Conservation (phyloP, 164 flowering plant species). For the Annona squamosa region DNA sequence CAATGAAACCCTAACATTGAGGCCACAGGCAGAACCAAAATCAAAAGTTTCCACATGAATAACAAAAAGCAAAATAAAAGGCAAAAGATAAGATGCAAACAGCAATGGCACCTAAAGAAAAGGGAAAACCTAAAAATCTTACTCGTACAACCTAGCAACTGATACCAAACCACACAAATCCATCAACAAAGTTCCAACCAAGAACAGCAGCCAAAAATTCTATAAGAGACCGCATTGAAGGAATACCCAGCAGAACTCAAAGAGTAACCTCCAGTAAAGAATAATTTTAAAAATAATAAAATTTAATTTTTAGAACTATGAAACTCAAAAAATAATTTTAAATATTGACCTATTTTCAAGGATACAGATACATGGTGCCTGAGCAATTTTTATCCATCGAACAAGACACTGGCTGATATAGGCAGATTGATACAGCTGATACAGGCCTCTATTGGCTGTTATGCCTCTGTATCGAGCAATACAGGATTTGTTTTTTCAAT, state of each 20-base stretch:
- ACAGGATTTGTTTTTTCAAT: too few species aligned
- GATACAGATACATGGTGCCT: too few species aligned
- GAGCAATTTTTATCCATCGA: too few species aligned
- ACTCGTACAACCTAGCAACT: neutral
- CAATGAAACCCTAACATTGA: neutral
- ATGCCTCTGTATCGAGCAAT: too few species aligned
- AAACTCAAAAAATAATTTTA: too few species aligned
- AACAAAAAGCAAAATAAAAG: neutral
- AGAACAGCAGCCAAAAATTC: neutral
- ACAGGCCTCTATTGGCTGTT: too few species aligned
- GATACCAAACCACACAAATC: neutral
- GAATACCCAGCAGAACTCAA: neutral
- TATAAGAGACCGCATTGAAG: neutral
- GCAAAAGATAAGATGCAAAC: neutral
- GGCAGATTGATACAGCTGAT: too few species aligned
- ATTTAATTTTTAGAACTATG: too few species aligned
- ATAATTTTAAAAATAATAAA: too few species aligned
- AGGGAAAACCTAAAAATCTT: neutral
- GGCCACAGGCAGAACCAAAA: neutral
- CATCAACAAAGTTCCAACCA: neutral
- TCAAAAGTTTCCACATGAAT: neutral
- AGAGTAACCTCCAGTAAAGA: neutral
- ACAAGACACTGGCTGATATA: too few species aligned
- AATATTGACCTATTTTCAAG: too few species aligned
- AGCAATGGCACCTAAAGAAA: neutral